Base-by-base conservation (phyloP, 805 yeast genomes). In the Metschnikowia aberdeeniae region DNA sequence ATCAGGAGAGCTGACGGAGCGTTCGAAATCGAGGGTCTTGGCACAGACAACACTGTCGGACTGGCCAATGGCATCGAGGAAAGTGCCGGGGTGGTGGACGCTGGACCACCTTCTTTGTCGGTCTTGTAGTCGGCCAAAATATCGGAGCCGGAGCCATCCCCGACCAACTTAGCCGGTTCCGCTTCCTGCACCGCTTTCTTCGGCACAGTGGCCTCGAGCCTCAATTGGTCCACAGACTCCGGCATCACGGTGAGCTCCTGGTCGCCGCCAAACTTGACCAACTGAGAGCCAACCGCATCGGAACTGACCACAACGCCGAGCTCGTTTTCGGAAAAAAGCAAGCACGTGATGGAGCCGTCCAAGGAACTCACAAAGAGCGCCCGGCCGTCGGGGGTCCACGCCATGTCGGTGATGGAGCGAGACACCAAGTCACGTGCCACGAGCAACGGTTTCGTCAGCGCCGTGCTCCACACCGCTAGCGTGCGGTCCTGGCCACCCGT, bases 401-500 rank as follows among this genome's bases (percentile, higher is more conserved):
- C 76, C 39, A 92, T 68, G 62, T 92, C 99, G 0, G 97, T 89
- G 27, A 93, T 84, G 0, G 96, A 77, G 53, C 86, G 88, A 32
- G 73, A 70, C 3, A 85, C 77, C 12, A 92, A 75, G 51, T 90
- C 95, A 34, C 79, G 79, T 1, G 90, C 87, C 6, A 89, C 87
- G 10, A 86, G 75, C 40, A 93, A 63, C 1, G 99, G 98, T 40
- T 87, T 73, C 4, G 89, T 77, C 42, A 74, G 75, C 2, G 78
- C 66, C 0, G 96, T 92, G 57, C 82, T 82, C 99, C 99, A 92
- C 5, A 92, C 71, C 0, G 89, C 95, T 32, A 93, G 64, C 1
- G 89, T 78, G 57, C 87, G 82, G 64, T 92, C 99, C 64, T 92
- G 98, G 9, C 98, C 98, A 11, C 92, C 97, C 26, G 97, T 86